These are phyloP conservation scores for Anaeromyces robustus DNA, from an alignment of 192 early-diverging fungal genomes.

Conservation along the genomic window DNA sequence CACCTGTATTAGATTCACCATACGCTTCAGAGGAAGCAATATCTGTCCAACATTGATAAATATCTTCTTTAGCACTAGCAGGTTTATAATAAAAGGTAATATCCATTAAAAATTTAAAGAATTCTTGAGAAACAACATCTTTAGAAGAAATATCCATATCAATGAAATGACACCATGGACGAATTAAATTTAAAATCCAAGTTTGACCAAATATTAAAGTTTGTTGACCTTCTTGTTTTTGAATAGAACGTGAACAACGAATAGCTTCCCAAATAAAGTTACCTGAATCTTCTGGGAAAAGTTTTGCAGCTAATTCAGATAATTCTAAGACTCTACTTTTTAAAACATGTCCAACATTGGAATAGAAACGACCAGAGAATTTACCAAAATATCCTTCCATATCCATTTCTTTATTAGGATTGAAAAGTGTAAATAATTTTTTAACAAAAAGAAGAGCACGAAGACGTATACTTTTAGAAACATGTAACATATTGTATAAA, in stretches of 20 bases:
- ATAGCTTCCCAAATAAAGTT: slow-evolving; percentile 34
- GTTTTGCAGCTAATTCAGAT: slow-evolving; percentile 12
- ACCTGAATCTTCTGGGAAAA: slow-evolving; percentile 19
- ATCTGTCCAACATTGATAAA: slow-evolving; percentile 14
- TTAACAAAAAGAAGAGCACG: slow-evolving; percentile 24
- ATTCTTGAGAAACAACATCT: slow-evolving; percentile 19
- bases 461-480: slow-evolving; percentile 13
- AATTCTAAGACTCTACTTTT: slow-evolving; percentile 9
- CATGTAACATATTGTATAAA: slow-evolving; percentile 21
- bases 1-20: slow-evolving; percentile 15
- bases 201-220: slow-evolving; percentile 14
- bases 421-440: slow-evolving; percentile 1
- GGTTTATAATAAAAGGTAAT: slow-evolving; percentile 15
- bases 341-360: slow-evolving; percentile 4
- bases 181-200: slow-evolving; percentile 22
- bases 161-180: slow-evolving; percentile 24
- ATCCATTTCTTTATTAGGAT: slow-evolving; percentile 7
- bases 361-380: slow-evolving; percentile 15
- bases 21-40: slow-evolving; percentile 11
- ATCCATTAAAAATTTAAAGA: slow-evolving; percentile 32
- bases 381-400: slow-evolving; percentile 7
- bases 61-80: slow-evolving; percentile 13
- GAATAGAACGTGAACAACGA: slow-evolving; percentile 16
- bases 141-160: slow-evolving; percentile 12
- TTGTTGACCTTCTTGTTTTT: slow-evolving; percentile 3